These are phyloP conservation scores for Sinapis alba DNA, from an alignment of 441 rosid species.

Conservation along the genomic window DNA sequence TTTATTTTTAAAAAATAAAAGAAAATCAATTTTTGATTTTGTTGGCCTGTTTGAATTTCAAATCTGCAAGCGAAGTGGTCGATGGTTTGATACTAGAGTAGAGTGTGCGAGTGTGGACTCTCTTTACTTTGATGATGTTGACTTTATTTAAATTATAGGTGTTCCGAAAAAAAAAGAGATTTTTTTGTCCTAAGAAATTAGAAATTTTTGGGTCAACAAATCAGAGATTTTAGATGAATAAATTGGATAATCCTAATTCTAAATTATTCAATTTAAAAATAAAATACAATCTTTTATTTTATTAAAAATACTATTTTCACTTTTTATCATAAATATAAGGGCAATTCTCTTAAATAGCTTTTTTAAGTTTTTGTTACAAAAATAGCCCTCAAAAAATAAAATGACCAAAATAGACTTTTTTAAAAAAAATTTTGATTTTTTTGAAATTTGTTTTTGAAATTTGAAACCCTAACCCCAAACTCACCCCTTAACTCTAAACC, in stretches of 20 bases:
- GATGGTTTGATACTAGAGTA: neutral
- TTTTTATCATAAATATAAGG: too few species aligned
- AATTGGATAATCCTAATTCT: neutral
- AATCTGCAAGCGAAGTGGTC: constrained; percentile 3
- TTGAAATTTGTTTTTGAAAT: too few species aligned
- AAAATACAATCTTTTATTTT: too few species aligned
- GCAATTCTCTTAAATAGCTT: too few species aligned
- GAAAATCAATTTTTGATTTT: neutral
- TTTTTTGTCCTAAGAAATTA: neutral
- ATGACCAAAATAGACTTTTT: too few species aligned
- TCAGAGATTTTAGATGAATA: neutral
- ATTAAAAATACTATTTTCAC: neutral
- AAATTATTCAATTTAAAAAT: too few species aligned
- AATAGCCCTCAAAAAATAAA: too few species aligned
- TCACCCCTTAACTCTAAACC: too few species aligned
- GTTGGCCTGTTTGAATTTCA: constrained; percentile 12
- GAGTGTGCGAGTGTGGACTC: neutral
- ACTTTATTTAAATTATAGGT: neutral
- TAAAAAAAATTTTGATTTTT: too few species aligned
- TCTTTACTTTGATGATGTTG: neutral
- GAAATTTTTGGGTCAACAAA: neutral
- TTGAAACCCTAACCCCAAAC: too few species aligned
- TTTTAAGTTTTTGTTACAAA: too few species aligned
- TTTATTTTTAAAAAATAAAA: neutral
- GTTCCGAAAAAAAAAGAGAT: too few species aligned